Conservation (phyloP, 139 green algal genomes). For the Haematococcus lacustris region DNA sequence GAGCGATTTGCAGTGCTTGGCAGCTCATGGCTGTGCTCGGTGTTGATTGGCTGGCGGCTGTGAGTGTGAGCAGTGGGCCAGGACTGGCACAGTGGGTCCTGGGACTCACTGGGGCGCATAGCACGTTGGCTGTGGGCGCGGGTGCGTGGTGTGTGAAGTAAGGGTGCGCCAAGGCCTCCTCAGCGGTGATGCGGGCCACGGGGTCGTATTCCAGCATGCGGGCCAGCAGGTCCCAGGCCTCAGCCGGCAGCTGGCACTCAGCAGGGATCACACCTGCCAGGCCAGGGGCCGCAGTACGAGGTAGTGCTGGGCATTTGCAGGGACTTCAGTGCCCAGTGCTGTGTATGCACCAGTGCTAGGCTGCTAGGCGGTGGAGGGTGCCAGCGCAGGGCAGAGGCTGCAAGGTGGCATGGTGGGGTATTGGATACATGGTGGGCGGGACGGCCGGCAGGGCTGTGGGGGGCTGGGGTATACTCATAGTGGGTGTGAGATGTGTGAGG, state of each 20-base stretch:
- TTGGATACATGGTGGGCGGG: too few species aligned
- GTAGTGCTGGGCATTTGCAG: background rate
- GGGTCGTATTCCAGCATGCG: conserved; percentile 57
- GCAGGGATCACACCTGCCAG: background rate
- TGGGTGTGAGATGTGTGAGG: too few species aligned
- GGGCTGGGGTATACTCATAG: too few species aligned
- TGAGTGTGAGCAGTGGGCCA: too few species aligned
- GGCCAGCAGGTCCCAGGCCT: conserved; percentile 35
- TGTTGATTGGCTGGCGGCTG: too few species aligned
- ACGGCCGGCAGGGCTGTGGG: too few species aligned
- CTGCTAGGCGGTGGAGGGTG: background rate
- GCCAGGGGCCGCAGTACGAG: background rate
- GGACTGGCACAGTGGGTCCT: too few species aligned
- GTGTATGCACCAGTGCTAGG: background rate
- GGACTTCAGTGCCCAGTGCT: background rate
- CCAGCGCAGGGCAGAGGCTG: background rate
- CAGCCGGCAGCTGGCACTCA: background rate
- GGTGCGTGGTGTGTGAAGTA: too few species aligned
- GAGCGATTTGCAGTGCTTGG: too few species aligned
- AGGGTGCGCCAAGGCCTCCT: conserved; percentile 45
- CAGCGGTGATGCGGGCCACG: conserved; percentile 41
- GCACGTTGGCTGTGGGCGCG: too few species aligned
- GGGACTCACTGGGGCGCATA: too few species aligned
- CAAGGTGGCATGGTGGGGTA: background rate
- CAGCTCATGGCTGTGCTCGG: too few species aligned